Evolutionary conservation across 495 filamentous ascomycete genomes (phyloP).

Genomic region (Aspergillus ostianus): DNA sequence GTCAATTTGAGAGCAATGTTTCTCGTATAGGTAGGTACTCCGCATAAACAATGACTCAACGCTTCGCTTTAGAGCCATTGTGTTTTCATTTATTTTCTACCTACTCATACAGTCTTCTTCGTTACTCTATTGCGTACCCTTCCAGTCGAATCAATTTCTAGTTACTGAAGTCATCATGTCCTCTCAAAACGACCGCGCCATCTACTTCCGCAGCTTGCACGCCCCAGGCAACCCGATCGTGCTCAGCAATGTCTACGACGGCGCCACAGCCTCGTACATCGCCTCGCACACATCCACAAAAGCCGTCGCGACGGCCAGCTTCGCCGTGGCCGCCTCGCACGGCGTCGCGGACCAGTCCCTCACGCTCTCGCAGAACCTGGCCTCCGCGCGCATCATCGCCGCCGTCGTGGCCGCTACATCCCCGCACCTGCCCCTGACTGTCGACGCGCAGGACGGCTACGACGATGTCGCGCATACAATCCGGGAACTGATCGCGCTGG

Average conservation of each 20-base stretch:
- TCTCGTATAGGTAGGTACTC: slow-evolving; percentile 6
- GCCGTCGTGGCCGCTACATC: slow-evolving; percentile 39
- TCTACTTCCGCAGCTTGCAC: slow-evolving; percentile 41
- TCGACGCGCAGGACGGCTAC: slow-evolving; percentile 55
- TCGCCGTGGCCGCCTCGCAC: slow-evolving; percentile 43
- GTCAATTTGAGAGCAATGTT: slow-evolving; percentile 22
- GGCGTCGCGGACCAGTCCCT: slow-evolving; percentile 45
- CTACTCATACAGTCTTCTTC: neutral
- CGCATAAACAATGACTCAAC: slow-evolving; percentile 4
- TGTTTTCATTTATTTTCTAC: neutral
- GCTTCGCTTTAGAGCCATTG: neutral
- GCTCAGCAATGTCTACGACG: slow-evolving; percentile 54
- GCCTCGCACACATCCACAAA: slow-evolving; percentile 37
- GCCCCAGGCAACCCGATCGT: slow-evolving; percentile 44
- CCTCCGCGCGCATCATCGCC: slow-evolving; percentile 81
- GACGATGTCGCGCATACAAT: slow-evolving; percentile 40
- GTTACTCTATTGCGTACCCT: neutral
- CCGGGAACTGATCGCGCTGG: slow-evolving; percentile 34
- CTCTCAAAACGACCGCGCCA: slow-evolving; percentile 17
- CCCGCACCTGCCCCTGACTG: slow-evolving; percentile 35
- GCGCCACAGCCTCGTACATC: slow-evolving; percentile 40
- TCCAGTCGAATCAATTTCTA: no score
- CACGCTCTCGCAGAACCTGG: slow-evolving; percentile 48
- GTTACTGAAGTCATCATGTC: slow-evolving; percentile 7
- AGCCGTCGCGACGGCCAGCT: slow-evolving; percentile 55